These are phyloP conservation scores for Verbascum thapsus DNA, from an alignment of 257 asterid species.

Conservation along the genomic window DNA sequence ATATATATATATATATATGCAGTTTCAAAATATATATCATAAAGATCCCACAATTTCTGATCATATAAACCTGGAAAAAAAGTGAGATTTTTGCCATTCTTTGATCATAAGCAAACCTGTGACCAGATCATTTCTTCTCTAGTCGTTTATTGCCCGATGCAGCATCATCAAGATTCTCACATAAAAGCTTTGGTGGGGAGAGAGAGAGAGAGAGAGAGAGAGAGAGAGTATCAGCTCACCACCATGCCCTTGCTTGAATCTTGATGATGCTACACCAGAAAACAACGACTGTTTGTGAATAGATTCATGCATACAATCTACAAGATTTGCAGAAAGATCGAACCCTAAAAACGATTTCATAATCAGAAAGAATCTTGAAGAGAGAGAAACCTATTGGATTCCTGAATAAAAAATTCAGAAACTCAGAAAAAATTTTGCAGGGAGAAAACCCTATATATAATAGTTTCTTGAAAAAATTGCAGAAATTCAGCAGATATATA, in stretches of 20 bases:
- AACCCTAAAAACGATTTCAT: background rate
- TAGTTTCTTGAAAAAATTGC: background rate
- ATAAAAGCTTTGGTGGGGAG: constrained; percentile 8
- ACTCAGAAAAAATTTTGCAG: background rate
- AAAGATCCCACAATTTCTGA: constrained; percentile 9
- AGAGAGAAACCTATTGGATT: background rate
- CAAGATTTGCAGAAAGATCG: constrained; percentile 19
- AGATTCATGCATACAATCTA: constrained; percentile 38
- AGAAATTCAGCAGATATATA: background rate
- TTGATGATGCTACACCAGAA: constrained; percentile 63
- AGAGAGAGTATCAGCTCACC: background rate
- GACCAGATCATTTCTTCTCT: constrained; percentile 7
- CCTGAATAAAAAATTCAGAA: background rate
- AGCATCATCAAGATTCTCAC: constrained; percentile 69
- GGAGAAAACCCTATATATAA: background rate
- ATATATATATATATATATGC: no score
- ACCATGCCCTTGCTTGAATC: constrained; percentile 40
- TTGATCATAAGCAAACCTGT: no score
- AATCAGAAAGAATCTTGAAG: background rate
- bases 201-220: constrained; percentile 9
- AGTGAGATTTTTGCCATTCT: background rate
- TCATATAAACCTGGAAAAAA: background rate
- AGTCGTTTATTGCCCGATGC: constrained; percentile 64
- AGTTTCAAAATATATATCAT: constrained; percentile 12
- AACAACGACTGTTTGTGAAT: constrained; percentile 39